phyloP scores from a whole-genome alignment of 2,329 filamentous ascomycete species.

The Mycogone perniciosa region DNA sequence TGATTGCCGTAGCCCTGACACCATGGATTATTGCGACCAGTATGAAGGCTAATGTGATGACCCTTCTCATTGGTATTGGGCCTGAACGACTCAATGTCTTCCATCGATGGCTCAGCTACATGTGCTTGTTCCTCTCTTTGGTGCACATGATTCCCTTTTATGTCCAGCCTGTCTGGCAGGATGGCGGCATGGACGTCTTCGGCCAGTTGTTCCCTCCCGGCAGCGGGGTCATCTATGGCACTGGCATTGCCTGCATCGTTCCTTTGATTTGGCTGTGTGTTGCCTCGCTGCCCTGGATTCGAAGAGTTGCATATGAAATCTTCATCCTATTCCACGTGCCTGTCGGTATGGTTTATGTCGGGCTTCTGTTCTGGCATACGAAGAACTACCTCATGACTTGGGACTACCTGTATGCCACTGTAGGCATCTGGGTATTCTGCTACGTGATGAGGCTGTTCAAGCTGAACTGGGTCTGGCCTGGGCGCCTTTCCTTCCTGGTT shows the following conservation, averaged over 20 bases:
- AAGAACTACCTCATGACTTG: constrained; percentile 88
- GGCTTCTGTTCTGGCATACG: constrained; percentile 90
- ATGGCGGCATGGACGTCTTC: constrained; percentile 66
- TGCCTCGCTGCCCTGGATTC: constrained; percentile 73
- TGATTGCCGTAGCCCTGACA: constrained; percentile 85
- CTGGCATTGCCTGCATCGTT: constrained; percentile 73
- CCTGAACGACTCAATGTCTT: constrained; percentile 89
- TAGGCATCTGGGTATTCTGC: constrained; percentile 71
- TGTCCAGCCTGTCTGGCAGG: constrained; percentile 78
- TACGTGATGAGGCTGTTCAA: constrained; percentile 73
- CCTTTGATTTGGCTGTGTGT: constrained; percentile 78
- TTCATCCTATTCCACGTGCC: constrained; percentile 81
- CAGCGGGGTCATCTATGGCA: constrained; percentile 72
- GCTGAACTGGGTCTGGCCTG: constrained; percentile 82
- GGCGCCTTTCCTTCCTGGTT: constrained; percentile 72
- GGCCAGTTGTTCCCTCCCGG: constrained; percentile 59
- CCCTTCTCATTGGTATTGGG: constrained; percentile 79
- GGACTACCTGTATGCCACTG: constrained; percentile 77
- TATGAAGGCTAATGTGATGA: constrained; percentile 85
- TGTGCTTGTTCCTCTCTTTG: constrained; percentile 75
- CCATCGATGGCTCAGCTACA: constrained; percentile 85
- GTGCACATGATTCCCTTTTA: constrained; percentile 88
- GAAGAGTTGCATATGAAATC: constrained; percentile 73
- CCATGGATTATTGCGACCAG: constrained; percentile 88
- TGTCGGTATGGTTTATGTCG: constrained; percentile 72